Percentiles rank a stretch among this genome's conserved stretches.
phyloP scores from a whole-genome alignment of 441 rosid species.

The Euphorbia schlechtendalii region DNA sequence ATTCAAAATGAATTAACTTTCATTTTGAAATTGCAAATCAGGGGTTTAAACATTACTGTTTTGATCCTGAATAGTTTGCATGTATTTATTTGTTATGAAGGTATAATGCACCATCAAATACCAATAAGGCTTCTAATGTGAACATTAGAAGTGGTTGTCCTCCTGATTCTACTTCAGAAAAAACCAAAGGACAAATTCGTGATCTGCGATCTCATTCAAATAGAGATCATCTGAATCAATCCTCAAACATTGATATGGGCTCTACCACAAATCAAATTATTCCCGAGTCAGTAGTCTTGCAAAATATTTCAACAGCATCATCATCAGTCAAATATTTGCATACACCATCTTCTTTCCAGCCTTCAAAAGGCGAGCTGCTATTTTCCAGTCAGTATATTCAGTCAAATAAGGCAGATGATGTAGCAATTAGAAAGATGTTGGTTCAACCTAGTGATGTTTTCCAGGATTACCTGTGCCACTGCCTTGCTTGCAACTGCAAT shows the following conservation, averaged over 20 bases:
- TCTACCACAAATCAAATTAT: constrained; percentile 37
- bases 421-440: constrained; percentile 12
- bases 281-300: constrained; percentile 23
- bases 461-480: constrained; percentile 28
- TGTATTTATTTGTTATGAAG: constrained; percentile 25
- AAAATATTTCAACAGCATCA: constrained; percentile 33
- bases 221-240: constrained; percentile 36
- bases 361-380: constrained; percentile 21
- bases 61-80: constrained; percentile 7
- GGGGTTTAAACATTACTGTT: neutral
- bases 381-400: constrained; percentile 22
- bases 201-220: constrained; percentile 31
- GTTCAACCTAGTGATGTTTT: constrained; percentile 27
- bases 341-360: constrained; percentile 30
- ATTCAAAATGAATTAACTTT: no score
- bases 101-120: constrained; percentile 36
- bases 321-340: constrained; percentile 31
- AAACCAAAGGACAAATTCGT: constrained; percentile 25
- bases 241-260: constrained; percentile 45
- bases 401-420: constrained; percentile 28
- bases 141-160: constrained; percentile 32
- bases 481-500: constrained; percentile 22
- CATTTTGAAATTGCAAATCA: neutral
- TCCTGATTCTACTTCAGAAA: constrained; percentile 29
- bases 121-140: constrained; percentile 31